Evolutionary conservation across 495 filamentous ascomycete species (phyloP).

Genomic region (Filosporella fistucella): DNA sequence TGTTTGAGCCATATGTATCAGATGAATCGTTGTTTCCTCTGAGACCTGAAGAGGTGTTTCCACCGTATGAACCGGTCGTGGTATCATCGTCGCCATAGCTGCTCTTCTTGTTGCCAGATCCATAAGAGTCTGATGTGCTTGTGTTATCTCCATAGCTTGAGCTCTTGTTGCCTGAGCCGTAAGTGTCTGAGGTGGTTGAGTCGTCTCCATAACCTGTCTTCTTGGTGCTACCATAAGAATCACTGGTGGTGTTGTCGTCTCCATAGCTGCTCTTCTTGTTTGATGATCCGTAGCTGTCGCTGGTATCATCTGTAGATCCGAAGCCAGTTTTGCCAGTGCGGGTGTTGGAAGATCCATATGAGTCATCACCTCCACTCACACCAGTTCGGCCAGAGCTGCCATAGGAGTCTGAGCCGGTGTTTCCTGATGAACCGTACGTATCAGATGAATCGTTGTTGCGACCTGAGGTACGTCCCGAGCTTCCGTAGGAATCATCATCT

Average conservation of each 20-base stretch:
- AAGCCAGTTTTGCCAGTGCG: not conserved
- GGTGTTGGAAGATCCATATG: slow-evolving; percentile 2
- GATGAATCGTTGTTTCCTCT: slow-evolving; percentile 5
- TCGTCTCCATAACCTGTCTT: slow-evolving; percentile 8
- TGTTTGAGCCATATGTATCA: slow-evolving; percentile 11
- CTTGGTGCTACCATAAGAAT: slow-evolving; percentile 7
- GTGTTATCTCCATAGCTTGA: slow-evolving; percentile 5
- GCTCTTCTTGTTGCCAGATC: slow-evolving; percentile 1
- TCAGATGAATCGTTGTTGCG: not conserved
- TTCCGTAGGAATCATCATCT: slow-evolving; percentile 4
- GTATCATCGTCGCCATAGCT: not conserved
- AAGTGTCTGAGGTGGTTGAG: slow-evolving; percentile 13
- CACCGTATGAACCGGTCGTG: not conserved
- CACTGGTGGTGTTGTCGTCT: not conserved
- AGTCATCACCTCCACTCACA: slow-evolving; percentile 3
- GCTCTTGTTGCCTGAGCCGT: slow-evolving; percentile 18
- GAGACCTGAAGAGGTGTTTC: not conserved
- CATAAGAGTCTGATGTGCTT: slow-evolving; percentile 16
- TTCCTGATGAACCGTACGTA: slow-evolving; percentile 5
- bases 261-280: slow-evolving; percentile 4
- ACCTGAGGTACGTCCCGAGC: no score
- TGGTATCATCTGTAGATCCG: not conserved
- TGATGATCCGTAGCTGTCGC: not conserved
- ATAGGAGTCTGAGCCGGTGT: slow-evolving; percentile 4
- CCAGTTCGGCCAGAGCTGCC: not conserved